phyloP scores from a whole-genome alignment of 2,329 filamentous ascomycete species.

The Hawksworthiomyces lignivorus region DNA sequence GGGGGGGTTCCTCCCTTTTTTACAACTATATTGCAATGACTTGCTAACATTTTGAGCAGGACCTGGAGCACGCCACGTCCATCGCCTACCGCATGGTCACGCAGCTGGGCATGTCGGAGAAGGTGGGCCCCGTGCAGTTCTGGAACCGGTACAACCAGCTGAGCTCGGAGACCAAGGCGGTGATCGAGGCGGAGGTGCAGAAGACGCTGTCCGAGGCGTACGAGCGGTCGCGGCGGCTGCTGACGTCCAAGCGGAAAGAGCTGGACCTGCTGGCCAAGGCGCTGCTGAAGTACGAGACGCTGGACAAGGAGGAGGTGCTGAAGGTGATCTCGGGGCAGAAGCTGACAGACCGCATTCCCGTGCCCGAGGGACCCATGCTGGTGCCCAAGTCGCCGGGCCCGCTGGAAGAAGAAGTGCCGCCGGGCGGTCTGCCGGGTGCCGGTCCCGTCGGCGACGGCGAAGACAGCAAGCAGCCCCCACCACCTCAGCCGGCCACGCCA shows the following conservation, averaged over 20 bases:
- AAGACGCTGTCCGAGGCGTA: constrained; percentile 76
- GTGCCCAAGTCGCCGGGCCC: constrained; percentile 39
- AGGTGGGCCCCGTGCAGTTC: constrained; percentile 85
- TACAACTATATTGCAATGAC: constrained; percentile 7
- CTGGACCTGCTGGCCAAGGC: constrained; percentile 83
- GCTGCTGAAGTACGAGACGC: constrained; percentile 87
- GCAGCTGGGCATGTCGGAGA: constrained; percentile 78
- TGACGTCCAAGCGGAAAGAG: constrained; percentile 71
- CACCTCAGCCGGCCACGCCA: constrained; percentile 11
- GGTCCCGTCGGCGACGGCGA: constrained; percentile 2
- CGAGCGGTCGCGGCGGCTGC: constrained; percentile 60
- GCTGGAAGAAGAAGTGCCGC: constrained; percentile 11
- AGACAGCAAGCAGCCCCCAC: constrained; percentile 13
- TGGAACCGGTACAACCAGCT: constrained; percentile 70
- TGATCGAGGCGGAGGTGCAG: constrained; percentile 85
- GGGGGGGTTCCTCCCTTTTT: background rate
- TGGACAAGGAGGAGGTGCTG: constrained; percentile 82
- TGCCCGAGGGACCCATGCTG: constrained; percentile 56
- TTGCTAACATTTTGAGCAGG: constrained; percentile 44
- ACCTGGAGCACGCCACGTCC: constrained; percentile 74
- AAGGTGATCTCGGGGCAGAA: constrained; percentile 83
- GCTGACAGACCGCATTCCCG: constrained; percentile 59
- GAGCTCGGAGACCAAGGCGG: constrained; percentile 75
- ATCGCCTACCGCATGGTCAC: constrained; percentile 86
- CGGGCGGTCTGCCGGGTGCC: constrained; percentile 6